These are phyloP conservation scores for Silybum marianum DNA, from an alignment of 129 eudicot species.

Conservation along the genomic window DNA sequence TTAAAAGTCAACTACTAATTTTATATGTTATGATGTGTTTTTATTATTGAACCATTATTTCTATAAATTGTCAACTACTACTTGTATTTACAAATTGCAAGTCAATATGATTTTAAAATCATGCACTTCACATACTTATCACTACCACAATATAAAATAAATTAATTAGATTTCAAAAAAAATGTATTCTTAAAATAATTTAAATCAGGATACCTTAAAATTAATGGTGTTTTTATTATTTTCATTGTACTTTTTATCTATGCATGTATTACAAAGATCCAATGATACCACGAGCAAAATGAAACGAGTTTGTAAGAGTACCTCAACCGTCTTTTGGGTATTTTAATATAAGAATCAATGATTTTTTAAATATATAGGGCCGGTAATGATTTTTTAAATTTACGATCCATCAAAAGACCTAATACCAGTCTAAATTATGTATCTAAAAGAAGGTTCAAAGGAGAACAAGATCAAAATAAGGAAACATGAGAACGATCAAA, in stretches of 20 bases:
- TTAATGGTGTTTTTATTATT: not conserved
- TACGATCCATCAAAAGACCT: too few species aligned
- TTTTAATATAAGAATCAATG: too few species aligned
- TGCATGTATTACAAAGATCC: not conserved
- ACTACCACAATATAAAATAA: not conserved
- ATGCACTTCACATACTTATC: not conserved
- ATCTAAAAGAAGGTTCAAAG: too few species aligned
- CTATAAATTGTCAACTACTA: slow-evolving; percentile 22
- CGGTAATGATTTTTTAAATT: too few species aligned
- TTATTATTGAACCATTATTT: slow-evolving; percentile 10
- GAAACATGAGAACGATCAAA: too few species aligned
- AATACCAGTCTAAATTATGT: too few species aligned
- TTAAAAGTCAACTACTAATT: slow-evolving; percentile 29
- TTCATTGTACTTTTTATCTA: not conserved
- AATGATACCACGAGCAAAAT: not conserved
- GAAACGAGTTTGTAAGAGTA: not conserved
- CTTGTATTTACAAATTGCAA: not conserved
- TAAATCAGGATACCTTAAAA: not conserved
- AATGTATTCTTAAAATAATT: not conserved
- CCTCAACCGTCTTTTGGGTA: too few species aligned
- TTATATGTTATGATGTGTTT: not conserved
- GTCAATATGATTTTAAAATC: slow-evolving; percentile 15
- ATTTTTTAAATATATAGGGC: too few species aligned
- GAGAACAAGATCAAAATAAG: too few species aligned
- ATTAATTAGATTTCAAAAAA: not conserved